Percentiles rank a stretch among this genome's conserved stretches.
These are phyloP conservation scores for Gentiana dahurica DNA, from an alignment of 257 asterid species.

Conservation along the genomic window DNA sequence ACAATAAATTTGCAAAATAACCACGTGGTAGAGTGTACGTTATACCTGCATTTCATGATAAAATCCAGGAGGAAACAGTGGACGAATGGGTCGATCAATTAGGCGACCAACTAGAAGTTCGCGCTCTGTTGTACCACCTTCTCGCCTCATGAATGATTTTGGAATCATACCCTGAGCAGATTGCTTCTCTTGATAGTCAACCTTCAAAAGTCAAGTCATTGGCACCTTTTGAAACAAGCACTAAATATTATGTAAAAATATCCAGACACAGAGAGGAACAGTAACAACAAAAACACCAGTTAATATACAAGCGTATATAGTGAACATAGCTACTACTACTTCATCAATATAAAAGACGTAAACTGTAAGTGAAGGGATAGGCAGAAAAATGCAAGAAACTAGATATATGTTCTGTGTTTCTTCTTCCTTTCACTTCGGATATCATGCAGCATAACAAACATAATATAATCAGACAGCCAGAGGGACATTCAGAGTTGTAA, in stretches of 20 bases:
- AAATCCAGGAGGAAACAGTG: slow-evolving; percentile 91
- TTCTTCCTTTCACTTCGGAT: too few relatives aligned
- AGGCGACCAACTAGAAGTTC: slow-evolving; percentile 93
- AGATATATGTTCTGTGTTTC: too few relatives aligned
- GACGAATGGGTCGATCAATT: slow-evolving; percentile 91
- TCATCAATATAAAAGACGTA: neutral
- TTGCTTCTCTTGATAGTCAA: slow-evolving; percentile 94
- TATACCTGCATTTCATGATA: slow-evolving; percentile 94
- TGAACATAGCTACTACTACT: neutral
- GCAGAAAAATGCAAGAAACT: too few relatives aligned
- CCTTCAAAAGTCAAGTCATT: slow-evolving; percentile 33
- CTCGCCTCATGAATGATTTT: slow-evolving; percentile 81
- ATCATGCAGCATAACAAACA: too few relatives aligned
- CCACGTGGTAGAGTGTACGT: neutral
- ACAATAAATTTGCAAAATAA: slow-evolving; percentile 1
- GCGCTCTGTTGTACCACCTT: slow-evolving; percentile 97
- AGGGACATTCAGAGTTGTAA: too few relatives aligned
- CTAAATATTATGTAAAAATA: too few relatives aligned
- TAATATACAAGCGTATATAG: neutral
- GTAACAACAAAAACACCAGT: neutral
- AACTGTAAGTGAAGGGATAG: neutral
- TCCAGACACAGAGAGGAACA: neutral
- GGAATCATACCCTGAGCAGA: slow-evolving; percentile 94
- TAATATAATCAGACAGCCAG: too few relatives aligned
- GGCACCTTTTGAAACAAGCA: neutral